phyloP scores from a whole-genome alignment of 257 asterid genomes.

The Thymus quinquecostatus region DNA sequence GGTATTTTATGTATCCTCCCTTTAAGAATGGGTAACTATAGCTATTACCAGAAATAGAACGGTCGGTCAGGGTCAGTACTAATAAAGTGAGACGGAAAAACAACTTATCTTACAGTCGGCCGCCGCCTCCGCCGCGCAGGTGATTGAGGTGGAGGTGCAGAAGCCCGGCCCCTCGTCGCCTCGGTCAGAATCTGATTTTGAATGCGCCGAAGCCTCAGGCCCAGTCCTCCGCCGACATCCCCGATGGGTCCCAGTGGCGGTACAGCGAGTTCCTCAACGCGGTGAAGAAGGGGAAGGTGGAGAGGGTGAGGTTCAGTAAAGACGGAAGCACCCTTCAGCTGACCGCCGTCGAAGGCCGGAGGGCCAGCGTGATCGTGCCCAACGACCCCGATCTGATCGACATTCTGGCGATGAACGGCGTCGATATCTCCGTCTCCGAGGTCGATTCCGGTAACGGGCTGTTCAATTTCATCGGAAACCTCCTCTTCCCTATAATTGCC shows the following conservation, averaged over 20 bases:
- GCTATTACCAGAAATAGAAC: too few species aligned
- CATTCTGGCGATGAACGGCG: conserved; percentile 94
- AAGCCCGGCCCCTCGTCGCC: conserved; percentile 59
- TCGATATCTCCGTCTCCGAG: conserved; percentile 91
- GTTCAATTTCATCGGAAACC: conserved; percentile 73
- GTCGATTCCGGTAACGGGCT: conserved; percentile 89
- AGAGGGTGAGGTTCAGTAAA: conserved; percentile 88
- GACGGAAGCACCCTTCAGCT: conserved; percentile 90
- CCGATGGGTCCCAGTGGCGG: conserved; percentile 90
- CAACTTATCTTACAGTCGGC: not conserved
- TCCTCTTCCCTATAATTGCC: conserved; percentile 77
- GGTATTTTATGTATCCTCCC: too few species aligned
- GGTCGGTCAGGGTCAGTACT: too few species aligned
- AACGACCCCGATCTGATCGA: conserved; percentile 95
- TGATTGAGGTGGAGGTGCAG: conserved; percentile 63
- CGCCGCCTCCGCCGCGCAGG: conserved; percentile 63
- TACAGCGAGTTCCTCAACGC: conserved; percentile 95
- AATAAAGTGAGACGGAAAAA: too few species aligned
- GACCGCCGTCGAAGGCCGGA: conserved; percentile 88
- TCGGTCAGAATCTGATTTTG: conserved; percentile 63
- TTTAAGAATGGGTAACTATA: too few species aligned
- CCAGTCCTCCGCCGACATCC: conserved; percentile 68
- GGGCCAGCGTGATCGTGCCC: conserved; percentile 83
- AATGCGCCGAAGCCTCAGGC: conserved; percentile 88
- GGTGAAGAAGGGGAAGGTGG: conserved; percentile 96